These are phyloP conservation scores for Eucalyptus regnans DNA, from an alignment of 345 rosid genomes.

Conservation along the genomic window DNA sequence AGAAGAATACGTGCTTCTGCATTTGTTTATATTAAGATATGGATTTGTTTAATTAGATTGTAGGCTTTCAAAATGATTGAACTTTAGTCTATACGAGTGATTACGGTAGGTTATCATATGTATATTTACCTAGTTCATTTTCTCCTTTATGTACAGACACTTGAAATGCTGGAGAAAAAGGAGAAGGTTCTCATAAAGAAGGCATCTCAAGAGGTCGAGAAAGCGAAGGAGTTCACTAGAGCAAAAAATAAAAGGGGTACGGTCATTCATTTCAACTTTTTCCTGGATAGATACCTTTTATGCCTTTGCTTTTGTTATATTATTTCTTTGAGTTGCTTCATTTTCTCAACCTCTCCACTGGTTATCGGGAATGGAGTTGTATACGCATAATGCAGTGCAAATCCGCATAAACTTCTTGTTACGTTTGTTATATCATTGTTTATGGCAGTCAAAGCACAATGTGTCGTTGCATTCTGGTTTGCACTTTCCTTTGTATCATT, in stretches of 20 bases:
- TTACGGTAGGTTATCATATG: neutral
- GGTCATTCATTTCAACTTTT: neutral
- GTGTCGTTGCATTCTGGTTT: neutral
- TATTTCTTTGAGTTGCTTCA: neutral
- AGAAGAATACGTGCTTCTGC: neutral
- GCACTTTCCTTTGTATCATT: neutral
- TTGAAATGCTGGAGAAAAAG: slow-evolving; percentile 94
- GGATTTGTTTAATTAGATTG: neutral
- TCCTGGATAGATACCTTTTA: neutral
- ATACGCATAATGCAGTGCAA: neutral
- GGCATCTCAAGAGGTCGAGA: slow-evolving; percentile 72
- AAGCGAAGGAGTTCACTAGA: slow-evolving; percentile 56
- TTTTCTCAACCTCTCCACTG: neutral
- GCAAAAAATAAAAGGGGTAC: slow-evolving; percentile 77
- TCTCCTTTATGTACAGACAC: slow-evolving; percentile 33
- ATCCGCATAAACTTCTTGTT: neutral
- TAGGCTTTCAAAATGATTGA: neutral
- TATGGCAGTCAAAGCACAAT: neutral
- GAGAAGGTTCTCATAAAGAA: slow-evolving; percentile 82
- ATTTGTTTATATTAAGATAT: neutral
- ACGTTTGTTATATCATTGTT: neutral
- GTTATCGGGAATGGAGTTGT: neutral
- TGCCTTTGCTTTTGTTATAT: neutral
- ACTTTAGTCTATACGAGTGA: neutral
- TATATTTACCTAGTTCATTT: neutral